Evolutionary conservation across 768 basidiomycete genomes (phyloP).

Genomic region (Hericium erinaceus): DNA sequence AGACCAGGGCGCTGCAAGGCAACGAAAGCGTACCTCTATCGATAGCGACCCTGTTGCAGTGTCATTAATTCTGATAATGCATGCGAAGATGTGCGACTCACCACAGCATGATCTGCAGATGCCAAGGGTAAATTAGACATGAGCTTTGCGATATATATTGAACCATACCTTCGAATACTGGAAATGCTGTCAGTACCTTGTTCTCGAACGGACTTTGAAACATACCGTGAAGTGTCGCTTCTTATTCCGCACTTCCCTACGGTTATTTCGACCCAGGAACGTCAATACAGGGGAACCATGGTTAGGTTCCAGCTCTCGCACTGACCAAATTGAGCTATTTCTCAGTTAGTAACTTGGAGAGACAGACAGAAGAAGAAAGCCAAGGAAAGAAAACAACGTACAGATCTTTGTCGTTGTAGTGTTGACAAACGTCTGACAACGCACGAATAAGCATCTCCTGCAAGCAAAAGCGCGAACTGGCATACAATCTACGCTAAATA

Average conservation of each 20-base stretch:
- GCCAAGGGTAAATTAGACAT: too few species aligned
- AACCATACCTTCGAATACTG: constrained; percentile 68
- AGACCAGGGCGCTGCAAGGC: too few species aligned
- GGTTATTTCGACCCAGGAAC: constrained; percentile 12
- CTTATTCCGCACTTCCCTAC: constrained; percentile 84
- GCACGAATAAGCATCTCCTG: background rate
- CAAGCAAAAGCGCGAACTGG: background rate
- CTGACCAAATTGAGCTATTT: constrained; percentile 72
- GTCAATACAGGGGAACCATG: background rate
- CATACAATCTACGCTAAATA: constrained; percentile 34
- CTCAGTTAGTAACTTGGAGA: background rate
- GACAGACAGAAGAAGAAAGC: background rate
- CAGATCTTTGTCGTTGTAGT: constrained; percentile 71
- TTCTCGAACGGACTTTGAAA: constrained; percentile 1
- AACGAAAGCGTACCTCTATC: constrained; percentile 57
- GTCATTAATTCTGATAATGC: background rate
- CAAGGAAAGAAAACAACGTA: constrained; percentile 27
- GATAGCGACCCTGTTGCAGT: constrained; percentile 70
- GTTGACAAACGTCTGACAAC: constrained; percentile 57
- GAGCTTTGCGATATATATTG: background rate
- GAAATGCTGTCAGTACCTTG: background rate
- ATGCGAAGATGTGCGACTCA: constrained; percentile 18
- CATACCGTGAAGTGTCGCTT: constrained; percentile 78
- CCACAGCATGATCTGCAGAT: constrained; percentile 79
- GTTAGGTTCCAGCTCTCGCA: constrained; percentile 18